Conservation (phyloP, 1,284 basidiomycete genomes). For the Apiotrichum gamsii region DNA sequence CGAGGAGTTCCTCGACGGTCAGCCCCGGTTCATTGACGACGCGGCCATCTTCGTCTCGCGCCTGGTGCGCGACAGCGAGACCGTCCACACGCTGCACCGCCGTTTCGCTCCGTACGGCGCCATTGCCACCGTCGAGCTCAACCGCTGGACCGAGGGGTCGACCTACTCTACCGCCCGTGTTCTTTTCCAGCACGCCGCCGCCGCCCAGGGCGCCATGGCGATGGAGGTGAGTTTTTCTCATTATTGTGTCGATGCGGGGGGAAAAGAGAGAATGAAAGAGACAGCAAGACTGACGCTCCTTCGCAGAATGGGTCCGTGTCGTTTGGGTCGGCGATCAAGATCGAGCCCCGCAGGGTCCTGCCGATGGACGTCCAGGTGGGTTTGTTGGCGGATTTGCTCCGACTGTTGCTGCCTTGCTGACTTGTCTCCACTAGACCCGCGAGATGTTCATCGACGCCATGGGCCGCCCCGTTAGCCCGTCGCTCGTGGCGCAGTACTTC, state of each 20-base stretch:
- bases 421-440: constrained; percentile 2
- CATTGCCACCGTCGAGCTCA: constrained; percentile 33
- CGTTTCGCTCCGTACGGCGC: constrained; percentile 34
- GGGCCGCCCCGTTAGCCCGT: constrained; percentile 27
- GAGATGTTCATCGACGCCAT: constrained; percentile 28
- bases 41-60: constrained; percentile 30
- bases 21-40: constrained; percentile 25
- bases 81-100: constrained; percentile 15
- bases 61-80: constrained; percentile 28
- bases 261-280: too few relatives aligned
- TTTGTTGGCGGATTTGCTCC: too few relatives aligned
- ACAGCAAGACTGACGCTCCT: not conserved
- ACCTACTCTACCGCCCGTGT: constrained; percentile 27
- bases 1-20: constrained; percentile 13
- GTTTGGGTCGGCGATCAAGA: constrained; percentile 26
- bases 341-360: constrained; percentile 28
- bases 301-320: constrained; percentile 24
- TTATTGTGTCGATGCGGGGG: too few relatives aligned
- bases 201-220: constrained; percentile 24
- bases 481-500: constrained; percentile 26
- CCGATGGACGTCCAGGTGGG: constrained; percentile 28
- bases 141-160: constrained; percentile 6
- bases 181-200: constrained; percentile 20
- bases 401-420: too few relatives aligned
- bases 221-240: constrained; percentile 24